Base-by-base conservation (phyloP, 2,329 filamentous ascomycete genomes). In the Fusarium pseudograminearum region DNA sequence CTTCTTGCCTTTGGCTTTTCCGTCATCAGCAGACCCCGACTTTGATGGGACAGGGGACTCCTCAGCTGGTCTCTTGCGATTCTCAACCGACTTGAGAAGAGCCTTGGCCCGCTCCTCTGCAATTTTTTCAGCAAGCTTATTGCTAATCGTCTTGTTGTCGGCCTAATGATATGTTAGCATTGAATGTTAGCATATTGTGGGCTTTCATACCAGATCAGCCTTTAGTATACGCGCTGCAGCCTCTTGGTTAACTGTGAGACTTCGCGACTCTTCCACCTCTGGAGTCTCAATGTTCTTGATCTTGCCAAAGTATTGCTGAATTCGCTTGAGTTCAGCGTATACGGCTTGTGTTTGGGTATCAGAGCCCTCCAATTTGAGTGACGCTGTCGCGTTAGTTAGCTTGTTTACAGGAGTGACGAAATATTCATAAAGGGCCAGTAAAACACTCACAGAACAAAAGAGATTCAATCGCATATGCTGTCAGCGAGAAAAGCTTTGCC, bases 261-360 rank as follows among this genome's bases (percentile, higher is more conserved):
- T 83, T 33, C 86, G 85, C 74, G 88, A 83, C 5, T 86, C 85
- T 30, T 61, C 57, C 4, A 26, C 46, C 4, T 59, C 31, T 22
- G 87, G 86, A 9, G 84, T 86, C 79, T 98, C 94, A 5, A 89
- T 86, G 16, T 85, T 83, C 76, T 96, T 93, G 78, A 98, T 95
- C 83, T 98, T 99, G 63, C 88, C 89, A 80, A 97, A 97, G 80
- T 98, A 98, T 77, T 94, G 91, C 79, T 91, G 93, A 56, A 98
- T 90, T 59, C 96, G 90, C 61, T 89, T 91, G 67, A 99, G 86
- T 82, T 99, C 96, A 62, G 87, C 86, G 80, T 93, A 96, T 62
- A 99, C 89, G 30, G 93, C 87, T 77, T 98, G 95, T 54, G 91
- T 86, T 78, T 92, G 93, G n/a, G 92, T 90, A 76, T 97, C 88